Evolutionary conservation across 805 yeast species (phyloP).

Genomic region (Candida glaebosa): DNA sequence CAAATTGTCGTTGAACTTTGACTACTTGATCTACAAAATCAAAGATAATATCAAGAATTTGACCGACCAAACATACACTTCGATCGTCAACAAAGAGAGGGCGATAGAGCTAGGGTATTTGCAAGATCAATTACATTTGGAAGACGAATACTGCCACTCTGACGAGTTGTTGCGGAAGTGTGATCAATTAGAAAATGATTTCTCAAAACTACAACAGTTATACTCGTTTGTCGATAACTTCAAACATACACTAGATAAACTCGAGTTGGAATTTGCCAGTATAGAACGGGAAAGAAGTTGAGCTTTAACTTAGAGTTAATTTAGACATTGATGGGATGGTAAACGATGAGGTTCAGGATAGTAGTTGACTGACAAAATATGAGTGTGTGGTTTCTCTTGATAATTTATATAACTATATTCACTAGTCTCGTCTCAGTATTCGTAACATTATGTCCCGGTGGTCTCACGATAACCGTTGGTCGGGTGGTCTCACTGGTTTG

Average conservation of each 20-base stretch:
- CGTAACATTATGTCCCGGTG: too few species aligned
- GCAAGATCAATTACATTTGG: constrained; percentile 25
- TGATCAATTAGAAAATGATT: constrained; percentile 48
- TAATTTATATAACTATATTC: too few species aligned
- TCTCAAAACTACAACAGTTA: constrained; percentile 52
- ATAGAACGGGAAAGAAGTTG: too few species aligned
- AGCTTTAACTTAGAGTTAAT: too few species aligned
- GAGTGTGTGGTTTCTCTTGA: too few species aligned
- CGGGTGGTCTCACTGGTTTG: too few species aligned
- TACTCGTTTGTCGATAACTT: constrained; percentile 39
- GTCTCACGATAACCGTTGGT: too few species aligned
- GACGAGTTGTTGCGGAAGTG: constrained; percentile 43
- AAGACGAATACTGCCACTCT: constrained; percentile 36
- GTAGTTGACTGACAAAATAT: too few species aligned
- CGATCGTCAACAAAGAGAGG: constrained; percentile 31
- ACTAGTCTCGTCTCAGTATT: too few species aligned
- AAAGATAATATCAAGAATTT: constrained; percentile 50
- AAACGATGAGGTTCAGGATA: too few species aligned
- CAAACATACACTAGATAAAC: constrained; percentile 26
- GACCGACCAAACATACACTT: constrained; percentile 35
- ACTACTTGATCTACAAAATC: constrained; percentile 61
- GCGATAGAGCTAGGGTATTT: constrained; percentile 21
- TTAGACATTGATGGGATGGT: too few species aligned
- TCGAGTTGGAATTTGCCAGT: constrained; percentile 26
- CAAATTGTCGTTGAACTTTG: constrained; percentile 58